phyloP scores from a whole-genome alignment of 1,139 yeast genomes.

The Kurtzmaniella quercitrusa region DNA sequence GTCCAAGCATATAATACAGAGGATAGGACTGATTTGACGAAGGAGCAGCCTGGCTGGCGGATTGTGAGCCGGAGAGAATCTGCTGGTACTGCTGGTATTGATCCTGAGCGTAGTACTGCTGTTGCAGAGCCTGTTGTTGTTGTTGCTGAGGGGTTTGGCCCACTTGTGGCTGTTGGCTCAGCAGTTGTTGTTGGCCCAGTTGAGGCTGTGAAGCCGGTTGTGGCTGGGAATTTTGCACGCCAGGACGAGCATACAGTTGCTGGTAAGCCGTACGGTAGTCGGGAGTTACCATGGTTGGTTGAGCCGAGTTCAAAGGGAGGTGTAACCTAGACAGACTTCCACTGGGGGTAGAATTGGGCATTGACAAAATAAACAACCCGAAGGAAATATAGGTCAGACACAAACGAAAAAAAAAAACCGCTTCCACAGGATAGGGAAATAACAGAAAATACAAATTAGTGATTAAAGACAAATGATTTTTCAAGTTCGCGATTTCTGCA shows the following conservation, averaged over 20 bases:
- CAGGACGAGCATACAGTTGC: slow-evolving; percentile 2
- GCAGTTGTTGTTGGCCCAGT: slow-evolving; percentile 9
- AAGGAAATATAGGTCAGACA: slow-evolving; percentile 1
- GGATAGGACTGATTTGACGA: slow-evolving; percentile 10
- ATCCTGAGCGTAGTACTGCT: slow-evolving; percentile 6
- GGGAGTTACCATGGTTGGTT: background rate
- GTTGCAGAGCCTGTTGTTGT: slow-evolving; percentile 3
- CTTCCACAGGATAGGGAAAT: background rate
- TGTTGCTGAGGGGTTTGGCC: slow-evolving; percentile 2
- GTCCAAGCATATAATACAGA: slow-evolving; percentile 11
- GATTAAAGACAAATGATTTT: background rate
- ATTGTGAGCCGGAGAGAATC: slow-evolving; percentile 1
- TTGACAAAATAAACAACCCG: slow-evolving; percentile 2
- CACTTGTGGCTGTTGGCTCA: slow-evolving; percentile 9
- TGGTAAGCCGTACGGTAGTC: slow-evolving; percentile 1
- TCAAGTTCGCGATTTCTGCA: background rate
- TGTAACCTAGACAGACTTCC: background rate
- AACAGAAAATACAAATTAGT: background rate
- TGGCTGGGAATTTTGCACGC: slow-evolving; percentile 2
- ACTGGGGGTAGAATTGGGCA: slow-evolving; percentile 2
- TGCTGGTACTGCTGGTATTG: slow-evolving; percentile 10
- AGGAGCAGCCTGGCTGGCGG: slow-evolving; percentile 4
- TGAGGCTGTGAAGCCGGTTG: slow-evolving; percentile 9
- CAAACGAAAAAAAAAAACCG: background rate
- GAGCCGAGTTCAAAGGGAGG: background rate